These are phyloP conservation scores for Penstemon newberryi DNA, from an alignment of 257 asterid genomes.

Conservation along the genomic window DNA sequence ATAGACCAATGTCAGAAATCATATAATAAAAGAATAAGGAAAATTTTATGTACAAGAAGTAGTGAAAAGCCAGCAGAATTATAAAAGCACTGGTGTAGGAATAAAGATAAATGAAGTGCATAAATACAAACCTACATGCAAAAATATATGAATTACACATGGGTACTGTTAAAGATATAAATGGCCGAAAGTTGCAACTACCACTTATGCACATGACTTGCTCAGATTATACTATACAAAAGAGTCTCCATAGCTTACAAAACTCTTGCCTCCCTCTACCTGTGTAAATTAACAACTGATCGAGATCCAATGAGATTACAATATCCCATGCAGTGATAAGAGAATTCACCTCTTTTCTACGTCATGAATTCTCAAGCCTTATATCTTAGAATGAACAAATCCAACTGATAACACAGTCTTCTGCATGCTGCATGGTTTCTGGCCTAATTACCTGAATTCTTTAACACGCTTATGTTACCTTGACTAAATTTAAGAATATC, in stretches of 20 bases:
- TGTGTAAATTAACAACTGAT: background rate
- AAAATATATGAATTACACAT: slow-evolving; percentile 11
- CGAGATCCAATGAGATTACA: background rate
- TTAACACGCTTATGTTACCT: background rate
- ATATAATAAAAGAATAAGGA: slow-evolving; percentile 12
- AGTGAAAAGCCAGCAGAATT: slow-evolving; percentile 1
- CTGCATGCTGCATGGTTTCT: background rate
- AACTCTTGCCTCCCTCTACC: background rate
- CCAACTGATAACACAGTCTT: background rate
- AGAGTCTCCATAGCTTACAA: background rate
- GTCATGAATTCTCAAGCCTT: background rate
- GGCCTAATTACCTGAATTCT: slow-evolving; percentile 12
- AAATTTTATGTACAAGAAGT: background rate
- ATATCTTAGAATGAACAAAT: background rate
- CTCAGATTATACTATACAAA: background rate
- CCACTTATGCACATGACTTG: background rate
- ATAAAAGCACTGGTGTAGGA: slow-evolving; percentile 12
- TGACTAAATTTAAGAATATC: background rate
- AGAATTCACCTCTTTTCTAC: background rate
- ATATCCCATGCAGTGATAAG: slow-evolving; percentile 1
- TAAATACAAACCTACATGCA: background rate
- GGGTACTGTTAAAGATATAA: slow-evolving; percentile 1
- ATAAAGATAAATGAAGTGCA: slow-evolving; percentile 8
- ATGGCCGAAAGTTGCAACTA: slow-evolving; percentile 5
- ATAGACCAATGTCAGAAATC: slow-evolving; percentile 14